Evolutionary conservation across 179 eudicot genomes (phyloP), one percentile per base, ranked within the genome.

Genomic region (Silene coronaria): DNA sequence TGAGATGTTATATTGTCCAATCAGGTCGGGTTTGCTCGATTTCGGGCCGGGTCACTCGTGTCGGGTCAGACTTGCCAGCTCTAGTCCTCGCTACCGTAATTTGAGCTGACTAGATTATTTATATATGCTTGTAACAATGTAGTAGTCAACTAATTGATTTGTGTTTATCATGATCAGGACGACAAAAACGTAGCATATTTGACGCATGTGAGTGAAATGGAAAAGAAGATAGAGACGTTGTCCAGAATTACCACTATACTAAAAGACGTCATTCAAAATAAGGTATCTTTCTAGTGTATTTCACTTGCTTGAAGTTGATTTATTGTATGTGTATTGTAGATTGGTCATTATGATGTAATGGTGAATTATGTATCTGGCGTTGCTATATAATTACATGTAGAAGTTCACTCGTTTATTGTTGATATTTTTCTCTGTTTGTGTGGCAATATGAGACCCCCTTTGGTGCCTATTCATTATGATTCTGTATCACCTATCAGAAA

Each of bases 191-290:
- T 94, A 34, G 96, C 97, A 23, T 94, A 88, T 86, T 79, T 94
- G 81, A 94, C 97, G 19, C 98, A 94, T 82, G 98, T 89, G 78
- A 87, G 90, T 82, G 96, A 92, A 85, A 94, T 92, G 97, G 91
- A 94, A 80, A 94, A 94, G 91, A 94, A 94, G 95, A 90, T 91
- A 22, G 97, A 94, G 85, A 92, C 96, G 61, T 81, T 94, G 78
- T 82, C 89, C 59, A 88, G 97, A 85, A 92, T 94, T 80, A 94
- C 98, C 28, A 76, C 92, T 55, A 94, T 94, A 80, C 84, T 94
- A 85, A 94, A 94, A 84, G 97, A 94, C 74, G 97, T 94, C 19
- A 94, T 94, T 63, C 98, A 94, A 77, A 94, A 92, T 80, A 94
- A 94, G 97, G 98, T 94, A 86, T 34, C 17, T 45, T 26, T 74